phyloP scores from a whole-genome alignment of 1,284 basidiomycete species.

The Boletus smithii region DNA sequence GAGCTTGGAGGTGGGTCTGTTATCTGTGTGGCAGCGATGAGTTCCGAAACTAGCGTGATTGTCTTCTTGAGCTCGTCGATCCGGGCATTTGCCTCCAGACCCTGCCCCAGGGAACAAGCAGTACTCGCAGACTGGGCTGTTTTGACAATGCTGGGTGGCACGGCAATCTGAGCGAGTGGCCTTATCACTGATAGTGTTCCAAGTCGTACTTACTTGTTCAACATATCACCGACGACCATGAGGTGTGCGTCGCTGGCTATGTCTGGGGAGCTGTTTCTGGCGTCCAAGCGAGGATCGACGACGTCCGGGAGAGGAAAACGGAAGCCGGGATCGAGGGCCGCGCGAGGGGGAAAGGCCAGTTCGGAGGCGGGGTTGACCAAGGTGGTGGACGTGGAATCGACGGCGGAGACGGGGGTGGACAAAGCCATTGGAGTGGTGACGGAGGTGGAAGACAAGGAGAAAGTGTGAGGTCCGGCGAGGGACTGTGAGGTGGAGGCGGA shows the following conservation, averaged over 20 bases:
- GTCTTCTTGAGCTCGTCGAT: slow-evolving; percentile 49
- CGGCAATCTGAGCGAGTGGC: slow-evolving; percentile 13
- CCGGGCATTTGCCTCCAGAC: slow-evolving; percentile 42
- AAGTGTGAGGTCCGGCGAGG: slow-evolving; percentile 33
- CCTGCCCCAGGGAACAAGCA: slow-evolving; percentile 47
- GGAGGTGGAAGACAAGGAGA: slow-evolving; percentile 32
- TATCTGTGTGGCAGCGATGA: slow-evolving; percentile 46
- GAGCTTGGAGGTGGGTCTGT: slow-evolving; percentile 35
- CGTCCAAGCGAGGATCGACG: slow-evolving; percentile 17
- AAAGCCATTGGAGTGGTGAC: slow-evolving; percentile 6
- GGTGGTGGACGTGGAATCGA: slow-evolving; percentile 38
- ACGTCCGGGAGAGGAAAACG: slow-evolving; percentile 26
- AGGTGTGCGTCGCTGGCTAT: slow-evolving; percentile 26
- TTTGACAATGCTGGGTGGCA: slow-evolving; percentile 42
- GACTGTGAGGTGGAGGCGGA: slow-evolving; percentile 40
- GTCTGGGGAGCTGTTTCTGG: slow-evolving; percentile 27
- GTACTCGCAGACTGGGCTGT: slow-evolving; percentile 47
- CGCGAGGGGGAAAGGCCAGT: slow-evolving; percentile 24
- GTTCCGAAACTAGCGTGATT: slow-evolving; percentile 46
- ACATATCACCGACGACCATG: slow-evolving; percentile 33
- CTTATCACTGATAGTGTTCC: background rate
- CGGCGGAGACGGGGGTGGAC: slow-evolving; percentile 36
- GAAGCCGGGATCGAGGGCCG: slow-evolving; percentile 22
- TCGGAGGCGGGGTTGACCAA: slow-evolving; percentile 23
- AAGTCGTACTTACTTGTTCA: slow-evolving; percentile 29